Percentiles rank a stretch among this genome's conserved stretches.
phyloP scores from a whole-genome alignment of 2,329 filamentous ascomycete species.

The Exophiala calicioides region DNA sequence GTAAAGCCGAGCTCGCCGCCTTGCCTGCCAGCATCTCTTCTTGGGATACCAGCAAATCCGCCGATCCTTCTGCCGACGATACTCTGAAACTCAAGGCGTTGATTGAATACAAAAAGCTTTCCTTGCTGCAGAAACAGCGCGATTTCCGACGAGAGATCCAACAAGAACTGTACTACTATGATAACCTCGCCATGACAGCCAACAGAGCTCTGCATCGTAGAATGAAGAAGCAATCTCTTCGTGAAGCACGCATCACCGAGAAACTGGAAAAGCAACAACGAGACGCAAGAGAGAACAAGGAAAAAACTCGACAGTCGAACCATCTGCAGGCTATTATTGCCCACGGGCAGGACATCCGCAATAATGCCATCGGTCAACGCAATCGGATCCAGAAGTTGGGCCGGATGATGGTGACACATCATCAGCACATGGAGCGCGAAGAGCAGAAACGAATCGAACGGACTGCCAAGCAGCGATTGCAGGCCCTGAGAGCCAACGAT shows the following conservation, averaged over 20 bases:
- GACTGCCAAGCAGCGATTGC: conserved; percentile 98
- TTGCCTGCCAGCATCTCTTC: conserved; percentile 82
- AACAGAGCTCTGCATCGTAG: conserved; percentile 88
- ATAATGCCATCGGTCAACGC: conserved; percentile 66
- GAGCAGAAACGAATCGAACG: conserved; percentile 98
- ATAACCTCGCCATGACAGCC: conserved; percentile 95
- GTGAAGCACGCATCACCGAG: conserved; percentile 95
- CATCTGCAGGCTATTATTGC: conserved; percentile 84
- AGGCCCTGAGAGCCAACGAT: conserved; percentile 97
- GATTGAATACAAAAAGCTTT: conserved; percentile 92
- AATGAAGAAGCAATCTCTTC: conserved; percentile 94
- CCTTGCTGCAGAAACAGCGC: conserved; percentile 84
- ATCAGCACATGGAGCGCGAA: conserved; percentile 97
- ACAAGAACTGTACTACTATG: conserved; percentile 89
- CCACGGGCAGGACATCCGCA: conserved; percentile 76
- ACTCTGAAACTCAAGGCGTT: conserved; percentile 83
- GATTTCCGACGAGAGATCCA: conserved; percentile 83
- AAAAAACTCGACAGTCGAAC: conserved; percentile 96
- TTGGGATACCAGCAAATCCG: conserved; percentile 74
- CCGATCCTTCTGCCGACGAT: conserved; percentile 73
- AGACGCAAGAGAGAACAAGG: conserved; percentile 89
- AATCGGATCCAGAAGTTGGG: conserved; percentile 82
- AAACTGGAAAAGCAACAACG: conserved; percentile 99
- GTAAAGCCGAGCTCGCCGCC: conserved; percentile 80
- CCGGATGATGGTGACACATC: conserved; percentile 82